Evolutionary conservation across 2,329 filamentous ascomycete species (phyloP).

Genomic region (Fusarium sp.): DNA sequence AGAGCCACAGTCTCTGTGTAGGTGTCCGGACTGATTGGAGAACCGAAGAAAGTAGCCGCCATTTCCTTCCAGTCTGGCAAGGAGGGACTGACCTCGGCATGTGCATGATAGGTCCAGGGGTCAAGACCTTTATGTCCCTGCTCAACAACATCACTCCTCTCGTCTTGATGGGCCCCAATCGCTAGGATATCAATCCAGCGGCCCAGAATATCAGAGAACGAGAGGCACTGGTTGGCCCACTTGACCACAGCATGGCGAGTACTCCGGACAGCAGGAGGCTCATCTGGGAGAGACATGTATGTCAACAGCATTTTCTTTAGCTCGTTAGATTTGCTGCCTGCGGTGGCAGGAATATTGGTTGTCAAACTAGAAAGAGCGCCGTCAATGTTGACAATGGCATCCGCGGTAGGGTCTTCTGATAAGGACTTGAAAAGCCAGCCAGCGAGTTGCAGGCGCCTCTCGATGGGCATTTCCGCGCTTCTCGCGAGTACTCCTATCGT

Average conservation of each 20-base stretch:
- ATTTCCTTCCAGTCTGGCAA: slow-evolving; percentile 66
- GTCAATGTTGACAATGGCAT: slow-evolving; percentile 88
- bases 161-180: slow-evolving; percentile 72
- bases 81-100: slow-evolving; percentile 56
- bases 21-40: slow-evolving; percentile 49
- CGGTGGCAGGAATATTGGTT: slow-evolving; percentile 56
- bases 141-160: slow-evolving; percentile 86
- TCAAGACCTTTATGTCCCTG: slow-evolving; percentile 91
- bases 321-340: slow-evolving; percentile 46
- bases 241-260: slow-evolving; percentile 86
- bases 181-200: slow-evolving; percentile 92
- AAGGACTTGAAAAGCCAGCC: slow-evolving; percentile 87
- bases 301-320: slow-evolving; percentile 71
- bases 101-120: slow-evolving; percentile 65
- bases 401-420: slow-evolving; percentile 79
- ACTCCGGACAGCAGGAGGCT: slow-evolving; percentile 71
- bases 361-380: slow-evolving; percentile 84
- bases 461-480: slow-evolving; percentile 68
- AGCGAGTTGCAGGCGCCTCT: slow-evolving; percentile 67
- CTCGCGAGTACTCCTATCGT: slow-evolving; percentile 86
- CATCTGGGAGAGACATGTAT: slow-evolving; percentile 71
- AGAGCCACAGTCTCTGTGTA: slow-evolving; percentile 54
- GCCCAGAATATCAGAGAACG: slow-evolving; percentile 81
- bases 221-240: slow-evolving; percentile 89
- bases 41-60: slow-evolving; percentile 63